These are phyloP conservation scores for Darksidea phi DNA, from an alignment of 495 filamentous ascomycete species.

Conservation along the genomic window DNA sequence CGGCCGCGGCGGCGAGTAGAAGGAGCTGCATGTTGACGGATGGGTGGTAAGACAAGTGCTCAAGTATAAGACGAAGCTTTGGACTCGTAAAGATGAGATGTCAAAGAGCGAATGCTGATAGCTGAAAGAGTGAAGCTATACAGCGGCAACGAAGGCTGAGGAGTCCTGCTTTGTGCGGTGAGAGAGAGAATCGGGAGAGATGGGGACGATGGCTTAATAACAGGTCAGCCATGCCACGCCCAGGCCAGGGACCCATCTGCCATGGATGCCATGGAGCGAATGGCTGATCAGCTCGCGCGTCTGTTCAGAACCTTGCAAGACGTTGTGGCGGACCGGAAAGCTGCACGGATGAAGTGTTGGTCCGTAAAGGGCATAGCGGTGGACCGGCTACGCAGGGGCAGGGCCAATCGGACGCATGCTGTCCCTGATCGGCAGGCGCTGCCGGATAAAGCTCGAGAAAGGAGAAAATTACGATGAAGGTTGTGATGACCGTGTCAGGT, in stretches of 20 bases:
- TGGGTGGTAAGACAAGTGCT: neutral
- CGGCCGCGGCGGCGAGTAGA: slow-evolving; percentile 20
- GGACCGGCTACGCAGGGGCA: slow-evolving; percentile 6
- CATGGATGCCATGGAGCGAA: slow-evolving; percentile 19
- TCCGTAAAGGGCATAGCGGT: slow-evolving; percentile 1
- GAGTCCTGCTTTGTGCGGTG: slow-evolving; percentile 34
- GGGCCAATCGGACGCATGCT: slow-evolving; percentile 25
- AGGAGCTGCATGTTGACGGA: slow-evolving; percentile 32
- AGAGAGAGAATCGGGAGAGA: slow-evolving; percentile 8
- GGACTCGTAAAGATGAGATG: slow-evolving; percentile 18
- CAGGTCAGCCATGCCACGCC: slow-evolving; percentile 7
- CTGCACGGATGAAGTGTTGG: slow-evolving; percentile 15
- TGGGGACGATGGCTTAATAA: slow-evolving; percentile 17
- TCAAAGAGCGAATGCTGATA: slow-evolving; percentile 31
- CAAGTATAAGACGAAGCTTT: slow-evolving; percentile 2
- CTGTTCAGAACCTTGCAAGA: slow-evolving; percentile 22
- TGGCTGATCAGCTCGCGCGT: slow-evolving; percentile 10
- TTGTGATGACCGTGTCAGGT: slow-evolving; percentile 6
- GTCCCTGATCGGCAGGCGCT: slow-evolving; percentile 24
- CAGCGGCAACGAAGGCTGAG: slow-evolving; percentile 33
- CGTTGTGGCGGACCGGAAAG: slow-evolving; percentile 18
- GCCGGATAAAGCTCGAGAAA: slow-evolving; percentile 6
- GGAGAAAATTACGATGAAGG: slow-evolving; percentile 24
- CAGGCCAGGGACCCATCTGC: slow-evolving; percentile 2
- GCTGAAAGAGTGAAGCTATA: slow-evolving; percentile 37